A percentile compares a stretch with the other conserved stretches of the same genome.
Conservation (phyloP, 2,329 filamentous ascomycete species). For the Cordyceps farinosa region DNA sequence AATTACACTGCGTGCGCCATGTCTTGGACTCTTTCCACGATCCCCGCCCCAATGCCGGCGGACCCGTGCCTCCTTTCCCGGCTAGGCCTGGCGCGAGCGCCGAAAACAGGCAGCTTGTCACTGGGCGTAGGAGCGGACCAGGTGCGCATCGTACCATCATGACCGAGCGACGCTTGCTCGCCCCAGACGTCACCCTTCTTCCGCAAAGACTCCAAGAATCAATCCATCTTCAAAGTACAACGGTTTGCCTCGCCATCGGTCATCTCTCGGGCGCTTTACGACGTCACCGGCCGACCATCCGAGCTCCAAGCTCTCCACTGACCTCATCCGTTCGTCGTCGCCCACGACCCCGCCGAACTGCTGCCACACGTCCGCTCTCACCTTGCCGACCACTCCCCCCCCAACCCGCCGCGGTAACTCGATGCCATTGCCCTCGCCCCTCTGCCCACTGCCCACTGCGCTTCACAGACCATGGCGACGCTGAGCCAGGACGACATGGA, state of each 20-base stretch:
- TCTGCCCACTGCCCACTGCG: not conserved
- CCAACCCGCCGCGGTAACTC: not conserved
- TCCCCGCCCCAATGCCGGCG: slow-evolving; percentile 3
- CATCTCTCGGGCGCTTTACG: not conserved
- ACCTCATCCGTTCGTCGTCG: not conserved
- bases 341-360: not conserved
- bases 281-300: slow-evolving; percentile 1
- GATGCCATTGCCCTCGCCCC: slow-evolving; percentile 3
- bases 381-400: not conserved
- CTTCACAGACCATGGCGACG: slow-evolving; percentile 44
- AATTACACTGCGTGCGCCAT: not conserved
- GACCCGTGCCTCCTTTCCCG: slow-evolving; percentile 12
- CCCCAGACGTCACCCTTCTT: not conserved
- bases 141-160: not conserved
- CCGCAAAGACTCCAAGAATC: not conserved
- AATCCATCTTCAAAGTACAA: not conserved
- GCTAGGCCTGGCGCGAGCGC: slow-evolving; percentile 8
- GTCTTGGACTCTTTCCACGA: not conserved
- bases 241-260: not conserved
- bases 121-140: not conserved
- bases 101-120: not conserved
- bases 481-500: slow-evolving; percentile 59
- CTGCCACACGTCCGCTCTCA: not conserved
- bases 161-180: not conserved
- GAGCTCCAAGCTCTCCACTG: slow-evolving; percentile 2